Evolutionary conservation across 2,329 filamentous ascomycete species (phyloP).

Genomic region (Exophiala calicioides): DNA sequence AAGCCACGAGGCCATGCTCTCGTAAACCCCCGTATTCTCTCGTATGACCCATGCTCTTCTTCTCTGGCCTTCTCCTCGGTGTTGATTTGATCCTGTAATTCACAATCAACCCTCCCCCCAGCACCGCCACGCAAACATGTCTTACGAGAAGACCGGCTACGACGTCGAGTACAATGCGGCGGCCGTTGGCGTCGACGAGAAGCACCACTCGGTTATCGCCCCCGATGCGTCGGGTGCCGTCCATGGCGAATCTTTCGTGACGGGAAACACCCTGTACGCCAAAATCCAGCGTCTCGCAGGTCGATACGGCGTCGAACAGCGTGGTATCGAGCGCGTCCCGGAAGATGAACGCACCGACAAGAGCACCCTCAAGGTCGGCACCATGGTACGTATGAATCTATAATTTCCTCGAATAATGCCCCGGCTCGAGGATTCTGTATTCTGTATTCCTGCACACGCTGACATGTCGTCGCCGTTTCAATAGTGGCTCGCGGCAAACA

Average conservation of each 20-base stretch:
- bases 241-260: constrained; percentile 59
- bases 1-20: too few relatives aligned
- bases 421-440: too few relatives aligned
- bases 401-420: too few relatives aligned
- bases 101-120: background rate
- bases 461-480: background rate
- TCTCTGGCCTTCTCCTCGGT: constrained; percentile 2
- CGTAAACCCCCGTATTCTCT: too few relatives aligned
- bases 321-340: constrained; percentile 74
- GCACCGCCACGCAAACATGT: constrained; percentile 3
- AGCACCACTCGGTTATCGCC: constrained; percentile 28
- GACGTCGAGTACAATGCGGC: constrained; percentile 23
- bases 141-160: constrained; percentile 22
- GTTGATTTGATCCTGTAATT: background rate
- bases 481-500: constrained; percentile 75
- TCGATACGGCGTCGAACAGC: constrained; percentile 68
- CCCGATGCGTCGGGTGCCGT: constrained; percentile 52
- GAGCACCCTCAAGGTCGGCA: constrained; percentile 67
- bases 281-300: constrained; percentile 64
- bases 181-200: constrained; percentile 18
- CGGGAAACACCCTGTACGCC: constrained; percentile 58
- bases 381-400: constrained; percentile 59
- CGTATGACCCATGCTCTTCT: constrained; percentile 1
- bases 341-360: constrained; percentile 67
- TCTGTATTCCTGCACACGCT: background rate